phyloP scores from a whole-genome alignment of 208 protist species.

The Trypanosoma theileri region DNA sequence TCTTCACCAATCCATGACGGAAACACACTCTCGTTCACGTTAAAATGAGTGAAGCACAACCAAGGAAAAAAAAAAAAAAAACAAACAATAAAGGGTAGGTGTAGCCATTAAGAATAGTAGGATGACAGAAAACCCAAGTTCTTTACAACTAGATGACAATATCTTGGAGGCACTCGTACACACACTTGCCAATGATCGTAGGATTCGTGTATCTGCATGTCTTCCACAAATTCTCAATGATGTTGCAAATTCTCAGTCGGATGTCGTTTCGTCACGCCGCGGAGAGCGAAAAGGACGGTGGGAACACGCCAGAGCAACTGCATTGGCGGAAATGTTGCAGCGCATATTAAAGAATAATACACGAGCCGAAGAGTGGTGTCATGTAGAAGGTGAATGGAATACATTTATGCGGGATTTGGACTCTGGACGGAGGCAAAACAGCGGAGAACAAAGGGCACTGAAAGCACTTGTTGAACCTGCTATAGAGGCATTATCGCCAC shows the following conservation, averaged over 20 bases:
- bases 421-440: neutral
- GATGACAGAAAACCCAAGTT: neutral
- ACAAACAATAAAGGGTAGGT: neutral
- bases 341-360: neutral
- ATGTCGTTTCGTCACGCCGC: neutral
- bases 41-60: too few species aligned
- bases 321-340: neutral
- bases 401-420: constrained; percentile 6
- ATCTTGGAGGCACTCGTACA: constrained; percentile 15
- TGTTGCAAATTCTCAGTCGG: constrained; percentile 1
- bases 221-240: constrained; percentile 13
- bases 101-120: neutral
- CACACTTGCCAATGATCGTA: constrained; percentile 11
- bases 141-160: constrained; percentile 2
- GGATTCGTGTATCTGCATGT: neutral
- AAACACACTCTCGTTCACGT: too few species aligned
- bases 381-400: constrained; percentile 19
- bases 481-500: constrained; percentile 10
- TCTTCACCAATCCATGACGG: too few species aligned
- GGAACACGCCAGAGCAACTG: neutral
- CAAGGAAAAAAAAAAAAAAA: too few species aligned
- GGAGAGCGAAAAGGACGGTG: neutral
- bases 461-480: neutral
- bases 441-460: neutral
- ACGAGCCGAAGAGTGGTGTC: constrained; percentile 4